phyloP scores from a whole-genome alignment of 805 yeast species.

The Candida boleticola region DNA sequence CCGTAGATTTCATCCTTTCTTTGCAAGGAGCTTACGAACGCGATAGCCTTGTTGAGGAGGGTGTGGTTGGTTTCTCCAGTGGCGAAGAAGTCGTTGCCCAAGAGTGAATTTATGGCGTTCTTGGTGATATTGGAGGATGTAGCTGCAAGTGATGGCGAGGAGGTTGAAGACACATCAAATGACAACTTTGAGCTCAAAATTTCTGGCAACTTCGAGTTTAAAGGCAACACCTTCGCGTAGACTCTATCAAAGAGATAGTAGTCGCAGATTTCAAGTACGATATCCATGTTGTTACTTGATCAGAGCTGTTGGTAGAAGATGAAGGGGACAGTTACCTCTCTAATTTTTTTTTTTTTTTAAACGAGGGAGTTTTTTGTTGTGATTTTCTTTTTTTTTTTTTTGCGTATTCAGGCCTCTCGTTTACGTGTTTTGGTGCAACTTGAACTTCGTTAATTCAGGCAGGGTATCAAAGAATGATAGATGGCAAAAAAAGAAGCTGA shows the following conservation, averaged over 20 bases:
- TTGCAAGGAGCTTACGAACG: constrained; percentile 17
- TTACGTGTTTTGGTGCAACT: too few species aligned
- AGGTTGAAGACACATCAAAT: constrained; percentile 14
- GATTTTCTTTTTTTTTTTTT: too few species aligned
- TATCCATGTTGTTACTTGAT: constrained; percentile 76
- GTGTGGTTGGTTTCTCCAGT: constrained; percentile 10
- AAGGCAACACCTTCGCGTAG: constrained; percentile 69
- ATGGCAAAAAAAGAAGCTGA: too few species aligned
- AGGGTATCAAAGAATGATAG: too few species aligned
- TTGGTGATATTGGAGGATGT: constrained; percentile 10
- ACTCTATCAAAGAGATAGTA: constrained; percentile 68
- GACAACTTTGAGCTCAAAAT: constrained; percentile 24
- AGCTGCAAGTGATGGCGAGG: background rate
- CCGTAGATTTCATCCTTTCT: constrained; percentile 54
- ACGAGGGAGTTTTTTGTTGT: too few species aligned
- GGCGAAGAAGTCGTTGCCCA: constrained; percentile 4
- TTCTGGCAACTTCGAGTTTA: constrained; percentile 33
- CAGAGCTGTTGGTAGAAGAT: too few species aligned
- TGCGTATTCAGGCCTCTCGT: too few species aligned
- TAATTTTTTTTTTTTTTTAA: too few species aligned
- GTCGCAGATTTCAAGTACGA: constrained; percentile 80
- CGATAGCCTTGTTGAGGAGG: constrained; percentile 10
- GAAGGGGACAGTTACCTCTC: too few species aligned
- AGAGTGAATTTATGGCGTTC: background rate
- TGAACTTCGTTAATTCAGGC: too few species aligned